Evolutionary conservation across 2,329 filamentous ascomycete species (phyloP).

Genomic region (Pyrenochaeta sp.): DNA sequence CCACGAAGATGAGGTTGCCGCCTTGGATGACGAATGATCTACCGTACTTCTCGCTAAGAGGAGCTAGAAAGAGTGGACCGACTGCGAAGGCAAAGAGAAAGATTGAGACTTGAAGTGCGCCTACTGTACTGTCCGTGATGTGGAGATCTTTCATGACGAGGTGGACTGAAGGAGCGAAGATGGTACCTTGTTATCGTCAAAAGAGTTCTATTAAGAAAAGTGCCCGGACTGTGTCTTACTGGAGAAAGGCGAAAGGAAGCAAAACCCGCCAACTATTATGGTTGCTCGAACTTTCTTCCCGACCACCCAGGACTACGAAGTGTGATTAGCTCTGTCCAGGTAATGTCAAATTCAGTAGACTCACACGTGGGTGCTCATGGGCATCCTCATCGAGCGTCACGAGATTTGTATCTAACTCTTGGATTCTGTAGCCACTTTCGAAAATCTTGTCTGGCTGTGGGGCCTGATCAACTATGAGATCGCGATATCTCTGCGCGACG

Average conservation of each 20-base stretch:
- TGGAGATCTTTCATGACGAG: constrained; percentile 27
- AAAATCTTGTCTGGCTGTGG: constrained; percentile 11
- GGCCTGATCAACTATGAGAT: constrained; percentile 10
- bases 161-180: constrained; percentile 37
- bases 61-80: constrained; percentile 41
- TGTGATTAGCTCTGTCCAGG: neutral
- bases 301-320: constrained; percentile 9
- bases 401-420: constrained; percentile 11
- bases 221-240: neutral
- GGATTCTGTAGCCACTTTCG: constrained; percentile 10
- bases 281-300: constrained; percentile 14
- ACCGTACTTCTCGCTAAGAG: constrained; percentile 38
- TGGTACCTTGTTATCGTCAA: constrained; percentile 18
- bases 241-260: constrained; percentile 18
- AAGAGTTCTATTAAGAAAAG: neutral
- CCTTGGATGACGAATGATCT: constrained; percentile 29
- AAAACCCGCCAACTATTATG: constrained; percentile 11
- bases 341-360: neutral
- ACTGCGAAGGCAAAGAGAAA: constrained; percentile 43
- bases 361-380: constrained; percentile 14
- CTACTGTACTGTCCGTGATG: constrained; percentile 28
- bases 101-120: constrained; percentile 37
- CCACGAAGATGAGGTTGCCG: constrained; percentile 32
- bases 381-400: constrained; percentile 11
- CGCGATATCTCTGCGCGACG: constrained; percentile 3